A percentile compares a stretch with the other conserved stretches of the same genome.
phyloP scores from a whole-genome alignment of 345 rosid genomes.

The Gynandropsis gynandra region DNA sequence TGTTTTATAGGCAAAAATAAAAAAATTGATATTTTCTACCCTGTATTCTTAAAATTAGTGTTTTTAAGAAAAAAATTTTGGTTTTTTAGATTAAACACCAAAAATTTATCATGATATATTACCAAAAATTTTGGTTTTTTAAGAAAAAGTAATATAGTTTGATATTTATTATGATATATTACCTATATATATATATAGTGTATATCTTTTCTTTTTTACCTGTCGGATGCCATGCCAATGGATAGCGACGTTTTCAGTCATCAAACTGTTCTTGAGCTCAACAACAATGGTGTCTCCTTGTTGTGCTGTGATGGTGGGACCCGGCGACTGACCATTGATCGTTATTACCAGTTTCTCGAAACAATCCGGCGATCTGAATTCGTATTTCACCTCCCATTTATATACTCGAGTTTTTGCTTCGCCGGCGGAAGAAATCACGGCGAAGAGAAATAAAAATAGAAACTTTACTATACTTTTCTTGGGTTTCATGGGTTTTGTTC shows the following conservation, averaged over 20 bases:
- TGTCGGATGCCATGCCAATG: slow-evolving; percentile 89
- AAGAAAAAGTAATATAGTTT: too few relatives aligned
- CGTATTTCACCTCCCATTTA: slow-evolving; percentile 66
- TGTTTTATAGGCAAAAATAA: too few relatives aligned
- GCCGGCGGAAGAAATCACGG: slow-evolving; percentile 11
- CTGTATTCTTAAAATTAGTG: too few relatives aligned
- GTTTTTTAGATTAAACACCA: too few relatives aligned
- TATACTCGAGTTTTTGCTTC: slow-evolving; percentile 37
- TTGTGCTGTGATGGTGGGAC: slow-evolving; percentile 53
- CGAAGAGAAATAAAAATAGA: slow-evolving; percentile 1
- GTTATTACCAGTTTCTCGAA: slow-evolving; percentile 52
- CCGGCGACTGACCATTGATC: slow-evolving; percentile 55
- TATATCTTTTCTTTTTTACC: slow-evolving; percentile 19
- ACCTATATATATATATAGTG: not conserved
- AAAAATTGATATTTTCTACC: too few relatives aligned
- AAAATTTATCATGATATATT: too few relatives aligned
- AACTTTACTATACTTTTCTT: not conserved
- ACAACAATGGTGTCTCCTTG: slow-evolving; percentile 64
- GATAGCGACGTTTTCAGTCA: slow-evolving; percentile 52
- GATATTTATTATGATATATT: too few relatives aligned
- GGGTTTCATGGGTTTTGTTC: slow-evolving; percentile 4
- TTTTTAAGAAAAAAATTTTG: too few relatives aligned
- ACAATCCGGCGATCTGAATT: slow-evolving; percentile 60
- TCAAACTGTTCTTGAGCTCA: slow-evolving; percentile 53
- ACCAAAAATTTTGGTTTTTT: too few relatives aligned